Base-by-base conservation (phyloP, 2,329 filamentous ascomycete genomes). In the Aspergillus proliferans region DNA sequence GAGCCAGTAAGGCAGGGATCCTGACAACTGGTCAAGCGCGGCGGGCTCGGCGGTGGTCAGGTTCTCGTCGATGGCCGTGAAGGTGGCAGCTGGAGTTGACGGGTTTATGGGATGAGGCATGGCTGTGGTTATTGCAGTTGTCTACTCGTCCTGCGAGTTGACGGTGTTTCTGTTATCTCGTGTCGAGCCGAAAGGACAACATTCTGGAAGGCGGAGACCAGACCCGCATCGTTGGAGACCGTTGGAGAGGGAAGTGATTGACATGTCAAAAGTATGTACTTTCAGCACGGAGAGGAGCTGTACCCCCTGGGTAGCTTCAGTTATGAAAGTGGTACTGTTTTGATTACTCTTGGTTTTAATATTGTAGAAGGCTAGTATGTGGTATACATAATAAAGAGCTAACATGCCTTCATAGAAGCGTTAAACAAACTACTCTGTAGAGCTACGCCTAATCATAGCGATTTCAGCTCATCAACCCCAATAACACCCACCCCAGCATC, bases 1-100 rank as follows among this genome's bases (percentile, higher is more conserved):
- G 54, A 92, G 85, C 90, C 90, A 95, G 73, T 86, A 95, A 0
- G 86, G 84, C 21, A 78, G 54, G 4, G 52, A 51, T 36, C 58
- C 54, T 30, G 56, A 19, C 28, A 21, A 48, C 21, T 47, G 43
- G 3, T 58, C 30, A 3, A 54, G 47, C 4, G 41, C 47, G 6
- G 49, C 50, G 8, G 58, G 50, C 9, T 45, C 52, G 15, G 57
- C 47, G 18, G 58, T 46, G 22, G 53, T 49, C 6, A 58, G 40
- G 48, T 55, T 61, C 45, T 58, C 55, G 40, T 61, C 56, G 24
- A 63, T 52, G 3, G 49, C 39, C n/a, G 60, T 57, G 45, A 60
- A 54, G 3, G 61, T 59, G 40, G 56, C 49, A 12, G 58, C 49
- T n/a, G 56, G 53, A 34, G 56, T 61, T 21, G 28, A 43, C 41